Evolutionary conservation across 2,329 filamentous ascomycete species (phyloP).

Genomic region (Ceratocystis lukuohia): DNA sequence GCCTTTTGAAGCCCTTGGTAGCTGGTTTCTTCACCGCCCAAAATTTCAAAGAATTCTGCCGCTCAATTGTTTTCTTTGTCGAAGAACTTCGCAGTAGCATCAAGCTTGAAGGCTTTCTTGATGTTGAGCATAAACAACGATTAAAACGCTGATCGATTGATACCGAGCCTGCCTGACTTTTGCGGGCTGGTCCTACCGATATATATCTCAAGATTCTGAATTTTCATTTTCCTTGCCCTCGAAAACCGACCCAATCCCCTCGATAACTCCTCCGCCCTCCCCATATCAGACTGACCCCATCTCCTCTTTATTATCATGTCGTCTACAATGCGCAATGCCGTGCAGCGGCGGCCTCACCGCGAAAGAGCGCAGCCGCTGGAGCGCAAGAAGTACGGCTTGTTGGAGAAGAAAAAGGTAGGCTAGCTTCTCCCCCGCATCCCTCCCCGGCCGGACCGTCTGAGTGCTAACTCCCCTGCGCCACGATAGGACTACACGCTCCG

Average conservation of each 20-base stretch:
- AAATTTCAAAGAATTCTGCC: conserved; percentile 30
- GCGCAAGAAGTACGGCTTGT: conserved; percentile 73
- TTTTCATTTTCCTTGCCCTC: neutral
- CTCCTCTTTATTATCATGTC: conserved; percentile 31
- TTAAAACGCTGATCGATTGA: no score
- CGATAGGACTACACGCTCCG: conserved; percentile 49
- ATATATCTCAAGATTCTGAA: neutral
- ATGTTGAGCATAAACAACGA: no score
- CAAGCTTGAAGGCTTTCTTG: no score
- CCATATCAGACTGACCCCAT: no score
- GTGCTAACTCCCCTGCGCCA: neutral
- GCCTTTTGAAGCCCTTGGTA: neutral
- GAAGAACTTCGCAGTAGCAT: neutral
- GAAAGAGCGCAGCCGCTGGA: conserved; percentile 80
- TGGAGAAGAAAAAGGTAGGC: conserved; percentile 83
- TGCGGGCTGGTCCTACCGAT: neutral
- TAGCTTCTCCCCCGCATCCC: conserved; percentile 10
- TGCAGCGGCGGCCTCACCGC: conserved; percentile 71
- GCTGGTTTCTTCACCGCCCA: conserved; percentile 27
- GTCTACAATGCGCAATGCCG: conserved; percentile 45
- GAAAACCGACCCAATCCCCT: neutral
- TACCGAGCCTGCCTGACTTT: no score
- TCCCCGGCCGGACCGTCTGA: neutral
- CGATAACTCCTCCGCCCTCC: neutral
- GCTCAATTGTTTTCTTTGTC: neutral